These are phyloP conservation scores for Rosa persica DNA, from an alignment of 306 rosid species.

Conservation along the genomic window DNA sequence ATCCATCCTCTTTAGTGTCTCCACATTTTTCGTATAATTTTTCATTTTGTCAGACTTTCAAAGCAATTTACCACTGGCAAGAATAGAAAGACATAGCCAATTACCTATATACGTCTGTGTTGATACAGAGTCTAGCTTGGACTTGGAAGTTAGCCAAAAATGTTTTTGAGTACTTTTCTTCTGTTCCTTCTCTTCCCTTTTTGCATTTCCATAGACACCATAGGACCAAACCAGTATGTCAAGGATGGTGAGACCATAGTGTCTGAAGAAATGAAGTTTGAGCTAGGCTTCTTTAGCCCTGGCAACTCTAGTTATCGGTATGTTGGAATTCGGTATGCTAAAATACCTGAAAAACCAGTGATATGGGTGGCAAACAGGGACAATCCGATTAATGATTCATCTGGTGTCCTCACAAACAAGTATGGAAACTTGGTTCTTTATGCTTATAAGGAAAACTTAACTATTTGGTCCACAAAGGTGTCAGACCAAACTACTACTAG, in stretches of 20 bases:
- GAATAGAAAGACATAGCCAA: background rate
- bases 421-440: conserved; percentile 2
- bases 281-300: conserved; percentile 48
- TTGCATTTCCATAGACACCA: background rate
- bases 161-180: background rate
- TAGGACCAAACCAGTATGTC: background rate
- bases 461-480: conserved; percentile 20
- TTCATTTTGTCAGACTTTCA: background rate
- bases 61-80: background rate
- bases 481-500: background rate
- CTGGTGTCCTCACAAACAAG: conserved; percentile 17
- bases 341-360: conserved; percentile 8
- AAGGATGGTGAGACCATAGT: background rate
- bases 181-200: background rate
- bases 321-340: conserved; percentile 44
- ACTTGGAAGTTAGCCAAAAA: background rate
- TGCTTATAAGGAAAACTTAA: background rate
- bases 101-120: background rate
- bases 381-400: conserved; percentile 28
- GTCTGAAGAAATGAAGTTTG: conserved; percentile 26
- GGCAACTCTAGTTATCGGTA: background rate
- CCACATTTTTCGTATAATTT: background rate
- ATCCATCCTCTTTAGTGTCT: background rate
- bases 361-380: conserved; percentile 42
- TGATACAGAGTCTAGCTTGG: background rate